Evolutionary conservation across 1,139 yeast genomes (phyloP).

Genomic region (Taphrina deformans): DNA sequence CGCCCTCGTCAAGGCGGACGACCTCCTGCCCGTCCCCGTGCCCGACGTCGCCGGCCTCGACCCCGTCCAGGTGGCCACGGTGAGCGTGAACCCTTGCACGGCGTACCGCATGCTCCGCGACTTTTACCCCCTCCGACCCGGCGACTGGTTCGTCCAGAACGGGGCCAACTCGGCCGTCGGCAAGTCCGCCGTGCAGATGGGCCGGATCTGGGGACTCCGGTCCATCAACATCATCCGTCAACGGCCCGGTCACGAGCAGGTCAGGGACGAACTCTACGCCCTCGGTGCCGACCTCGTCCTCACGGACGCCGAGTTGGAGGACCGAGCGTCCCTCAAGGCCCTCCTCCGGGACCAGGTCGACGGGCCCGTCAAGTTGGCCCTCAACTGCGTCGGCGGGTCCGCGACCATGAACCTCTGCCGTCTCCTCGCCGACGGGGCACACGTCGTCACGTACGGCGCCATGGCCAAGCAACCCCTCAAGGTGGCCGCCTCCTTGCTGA

Average conservation of each 20-base stretch:
- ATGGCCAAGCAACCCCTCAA: slow-evolving; percentile 95
- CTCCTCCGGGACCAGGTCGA: slow-evolving; percentile 56
- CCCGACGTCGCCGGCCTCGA: slow-evolving; percentile 42
- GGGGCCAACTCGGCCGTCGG: slow-evolving; percentile 98
- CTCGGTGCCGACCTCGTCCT: slow-evolving; percentile 87
- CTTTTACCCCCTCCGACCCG: slow-evolving; percentile 60
- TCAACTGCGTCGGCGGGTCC: slow-evolving; percentile 92
- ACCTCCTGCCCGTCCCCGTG: slow-evolving; percentile 56
- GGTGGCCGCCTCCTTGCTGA: slow-evolving; percentile 81
- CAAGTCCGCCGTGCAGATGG: slow-evolving; percentile 88
- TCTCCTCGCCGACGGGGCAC: slow-evolving; percentile 65
- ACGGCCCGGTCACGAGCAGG: slow-evolving; percentile 67
- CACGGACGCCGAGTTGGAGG: slow-evolving; percentile 78
- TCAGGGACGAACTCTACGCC: slow-evolving; percentile 57
- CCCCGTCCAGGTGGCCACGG: slow-evolving; percentile 72
- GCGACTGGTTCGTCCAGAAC: slow-evolving; percentile 94
- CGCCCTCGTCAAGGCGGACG: slow-evolving; percentile 48
- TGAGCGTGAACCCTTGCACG: slow-evolving; percentile 86
- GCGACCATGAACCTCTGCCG: slow-evolving; percentile 78
- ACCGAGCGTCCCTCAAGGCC: slow-evolving; percentile 65
- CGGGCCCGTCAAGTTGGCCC: slow-evolving; percentile 63
- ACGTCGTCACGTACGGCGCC: slow-evolving; percentile 91
- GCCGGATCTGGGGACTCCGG: slow-evolving; percentile 70
- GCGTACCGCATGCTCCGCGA: slow-evolving; percentile 86
- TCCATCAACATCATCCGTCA: slow-evolving; percentile 87